Evolutionary conservation across 2,329 filamentous ascomycete genomes (phyloP).

Genomic region (Cercospora sojina): DNA sequence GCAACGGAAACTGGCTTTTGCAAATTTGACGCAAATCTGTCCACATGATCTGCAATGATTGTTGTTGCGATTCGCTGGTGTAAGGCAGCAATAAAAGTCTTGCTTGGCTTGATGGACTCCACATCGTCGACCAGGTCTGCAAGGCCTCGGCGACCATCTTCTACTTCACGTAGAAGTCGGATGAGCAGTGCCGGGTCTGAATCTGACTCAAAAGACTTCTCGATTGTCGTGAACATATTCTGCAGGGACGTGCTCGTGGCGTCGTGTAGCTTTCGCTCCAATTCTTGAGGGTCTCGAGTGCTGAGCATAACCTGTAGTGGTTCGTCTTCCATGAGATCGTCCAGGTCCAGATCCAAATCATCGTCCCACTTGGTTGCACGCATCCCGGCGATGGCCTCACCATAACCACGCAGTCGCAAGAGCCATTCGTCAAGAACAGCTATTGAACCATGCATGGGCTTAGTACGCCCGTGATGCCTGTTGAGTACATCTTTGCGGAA

Average conservation of each 20-base stretch:
- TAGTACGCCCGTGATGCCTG: slow-evolving; percentile 69
- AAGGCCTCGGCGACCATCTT: slow-evolving; percentile 58
- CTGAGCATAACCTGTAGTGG: slow-evolving; percentile 66
- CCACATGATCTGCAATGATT: slow-evolving; percentile 42
- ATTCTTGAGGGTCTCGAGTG: slow-evolving; percentile 65
- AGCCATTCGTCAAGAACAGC: slow-evolving; percentile 71
- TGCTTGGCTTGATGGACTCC: slow-evolving; percentile 4
- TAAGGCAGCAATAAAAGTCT: slow-evolving; percentile 61
- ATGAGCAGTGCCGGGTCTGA: slow-evolving; percentile 57
- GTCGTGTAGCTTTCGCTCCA: slow-evolving; percentile 43
- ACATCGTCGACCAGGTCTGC: slow-evolving; percentile 14
- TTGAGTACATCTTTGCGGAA: slow-evolving; percentile 71
- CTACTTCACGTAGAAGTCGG: slow-evolving; percentile 71
- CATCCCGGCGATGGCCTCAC: slow-evolving; percentile 62
- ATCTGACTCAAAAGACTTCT: slow-evolving; percentile 13
- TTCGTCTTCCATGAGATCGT: slow-evolving; percentile 63
- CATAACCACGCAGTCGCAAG: slow-evolving; percentile 66
- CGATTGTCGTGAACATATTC: slow-evolving; percentile 21
- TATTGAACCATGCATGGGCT: slow-evolving; percentile 62
- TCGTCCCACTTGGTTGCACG: slow-evolving; percentile 72
- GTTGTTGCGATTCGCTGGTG: slow-evolving; percentile 61
- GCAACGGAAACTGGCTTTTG: slow-evolving; percentile 40
- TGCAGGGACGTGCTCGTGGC: slow-evolving; percentile 22
- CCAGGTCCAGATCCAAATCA: slow-evolving; percentile 67
- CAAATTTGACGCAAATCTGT: slow-evolving; percentile 12